Evolutionary conservation across 805 yeast species (phyloP), one percentile per base, ranked within the genome.

Genomic region (Kuraishia cidri): DNA sequence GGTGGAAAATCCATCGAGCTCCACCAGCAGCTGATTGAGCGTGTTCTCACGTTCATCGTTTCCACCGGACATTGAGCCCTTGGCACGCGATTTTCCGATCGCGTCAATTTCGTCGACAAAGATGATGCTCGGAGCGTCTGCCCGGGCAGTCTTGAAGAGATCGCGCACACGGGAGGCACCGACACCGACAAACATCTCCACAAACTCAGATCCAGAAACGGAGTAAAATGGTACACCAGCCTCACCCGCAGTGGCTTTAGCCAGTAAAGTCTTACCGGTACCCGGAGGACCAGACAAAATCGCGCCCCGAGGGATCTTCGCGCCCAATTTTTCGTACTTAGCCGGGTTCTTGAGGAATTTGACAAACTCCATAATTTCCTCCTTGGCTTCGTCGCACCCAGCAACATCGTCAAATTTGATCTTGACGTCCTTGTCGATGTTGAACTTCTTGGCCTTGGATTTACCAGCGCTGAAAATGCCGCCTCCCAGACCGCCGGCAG

Each of bases 181-280:
- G 17, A 87, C 95, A 60, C 96, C 96, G 14, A 84, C 94, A 64
- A 84, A 87, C 95, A 87, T 87, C 56, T 87, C 95, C n/a, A 86
- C 94, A 45, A 87, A 87, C 54, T 87, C 96, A 10, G 95, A 85
- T 46, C 95, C 96, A 2, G 94, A 81, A 5, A 87, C 95, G 15
- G 92, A 79, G 42, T 76, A 76, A 54, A 87, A 87, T 17, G 97
- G 95, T 32, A 87, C 97, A 32, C 85, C 92, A 2, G 96, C 95
- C 55, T 87, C 96, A 45, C 97, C 96, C 3, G 96, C 97, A 17
- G 96, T 87, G 9, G 96, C 96, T 55, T 83, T 86, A 16, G 96
- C 96, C 36, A 87, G 61, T 41, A 87, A 60, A 0, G 97, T 87
- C 57, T 87, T 87, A 74, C 97, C 97, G 3, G 97, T 87, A 65